These are phyloP conservation scores for Panicum virgatum DNA, from an alignment of 202 grass and related monocot genomes.

Conservation along the genomic window DNA sequence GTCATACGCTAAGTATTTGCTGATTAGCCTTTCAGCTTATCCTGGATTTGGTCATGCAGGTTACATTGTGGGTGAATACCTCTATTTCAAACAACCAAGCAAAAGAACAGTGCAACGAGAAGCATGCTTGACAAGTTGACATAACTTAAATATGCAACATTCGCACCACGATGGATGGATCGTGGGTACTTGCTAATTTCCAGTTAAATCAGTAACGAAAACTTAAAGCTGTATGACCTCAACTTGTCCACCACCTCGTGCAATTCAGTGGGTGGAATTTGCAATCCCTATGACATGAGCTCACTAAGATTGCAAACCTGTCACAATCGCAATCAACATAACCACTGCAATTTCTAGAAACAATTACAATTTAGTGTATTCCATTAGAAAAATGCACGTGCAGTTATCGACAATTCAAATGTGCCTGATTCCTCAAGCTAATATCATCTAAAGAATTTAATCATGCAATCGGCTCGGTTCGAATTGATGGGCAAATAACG, in stretches of 20 bases:
- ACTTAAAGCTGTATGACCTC: neutral
- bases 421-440: neutral
- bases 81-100: neutral
- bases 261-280: neutral
- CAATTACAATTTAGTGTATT: neutral
- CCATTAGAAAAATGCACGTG: conserved; percentile 5
- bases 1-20: neutral
- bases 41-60: neutral
- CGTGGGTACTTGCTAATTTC: neutral
- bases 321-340: neutral
- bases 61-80: neutral
- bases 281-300: too few species aligned
- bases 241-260: neutral
- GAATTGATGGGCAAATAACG: neutral
- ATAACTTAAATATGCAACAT: neutral
- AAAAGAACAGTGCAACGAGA: neutral
- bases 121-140: neutral
- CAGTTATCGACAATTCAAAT: neutral
- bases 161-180: neutral
- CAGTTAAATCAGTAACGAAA: neutral
- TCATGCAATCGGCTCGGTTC: neutral
- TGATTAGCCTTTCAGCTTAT: neutral
- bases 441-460: neutral
- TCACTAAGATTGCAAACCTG: neutral
- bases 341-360: conserved; percentile 8